phyloP scores from a whole-genome alignment of 805 yeast species.

The Monosporozyma siamensis region DNA sequence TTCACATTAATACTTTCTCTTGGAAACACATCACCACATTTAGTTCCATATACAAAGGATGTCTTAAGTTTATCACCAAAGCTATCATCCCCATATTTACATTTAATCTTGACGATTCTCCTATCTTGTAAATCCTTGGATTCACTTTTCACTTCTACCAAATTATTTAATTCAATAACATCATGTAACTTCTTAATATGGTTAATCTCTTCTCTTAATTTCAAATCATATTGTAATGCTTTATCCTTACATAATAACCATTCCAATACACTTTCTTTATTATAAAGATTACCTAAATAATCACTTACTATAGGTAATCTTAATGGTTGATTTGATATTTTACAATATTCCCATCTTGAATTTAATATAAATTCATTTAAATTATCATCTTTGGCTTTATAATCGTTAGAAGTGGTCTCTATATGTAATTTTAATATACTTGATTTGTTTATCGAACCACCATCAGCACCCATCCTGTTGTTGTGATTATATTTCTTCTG shows the following conservation, averaged over 20 bases:
- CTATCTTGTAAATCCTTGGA: background rate
- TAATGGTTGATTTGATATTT: slow-evolving; percentile 36
- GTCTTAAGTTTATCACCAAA: slow-evolving; percentile 30
- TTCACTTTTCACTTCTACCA: slow-evolving; percentile 8
- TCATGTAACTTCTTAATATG: slow-evolving; percentile 37
- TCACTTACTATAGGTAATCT: slow-evolving; percentile 56
- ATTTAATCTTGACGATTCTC: slow-evolving; percentile 4
- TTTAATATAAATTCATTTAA: slow-evolving; percentile 15
- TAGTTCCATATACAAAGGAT: slow-evolving; percentile 37
- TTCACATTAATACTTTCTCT: slow-evolving; percentile 25
- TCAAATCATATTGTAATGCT: slow-evolving; percentile 18
- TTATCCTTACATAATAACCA: slow-evolving; percentile 34
- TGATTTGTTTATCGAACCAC: slow-evolving; percentile 60
- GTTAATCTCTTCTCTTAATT: slow-evolving; percentile 19
- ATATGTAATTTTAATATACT: slow-evolving; percentile 31
- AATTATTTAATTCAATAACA: slow-evolving; percentile 35
- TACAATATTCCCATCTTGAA: slow-evolving; percentile 41
- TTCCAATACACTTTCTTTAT: slow-evolving; percentile 55
- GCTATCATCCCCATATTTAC: slow-evolving; percentile 22
- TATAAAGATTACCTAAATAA: slow-evolving; percentile 53
- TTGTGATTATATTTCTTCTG: background rate
- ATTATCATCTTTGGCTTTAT: slow-evolving; percentile 12
- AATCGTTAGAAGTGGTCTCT: slow-evolving; percentile 24
- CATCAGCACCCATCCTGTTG: slow-evolving; percentile 46
- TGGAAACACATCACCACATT: slow-evolving; percentile 38